Conservation (phyloP, 139 green algal species). For the Closterium sp. region DNA sequence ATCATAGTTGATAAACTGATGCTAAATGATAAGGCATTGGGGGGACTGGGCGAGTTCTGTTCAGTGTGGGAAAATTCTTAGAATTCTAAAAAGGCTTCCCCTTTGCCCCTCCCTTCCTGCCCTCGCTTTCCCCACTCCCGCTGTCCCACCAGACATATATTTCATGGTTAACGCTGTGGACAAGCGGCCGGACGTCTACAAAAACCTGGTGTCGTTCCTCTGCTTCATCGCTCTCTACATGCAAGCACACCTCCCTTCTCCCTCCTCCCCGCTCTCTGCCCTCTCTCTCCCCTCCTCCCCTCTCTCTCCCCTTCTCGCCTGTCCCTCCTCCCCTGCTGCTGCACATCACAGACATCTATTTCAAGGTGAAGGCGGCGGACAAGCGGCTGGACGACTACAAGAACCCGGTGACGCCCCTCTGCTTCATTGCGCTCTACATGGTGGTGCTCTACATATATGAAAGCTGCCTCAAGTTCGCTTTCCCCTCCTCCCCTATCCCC, state of each 20-base stretch:
- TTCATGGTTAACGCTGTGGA: conserved; percentile 12
- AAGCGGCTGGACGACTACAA: conserved; percentile 67
- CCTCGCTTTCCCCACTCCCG: too few species aligned
- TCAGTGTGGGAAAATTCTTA: too few species aligned
- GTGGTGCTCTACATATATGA: conserved; percentile 67
- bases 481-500: not conserved
- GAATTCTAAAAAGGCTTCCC: too few species aligned
- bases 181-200: conserved; percentile 65
- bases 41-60: too few species aligned
- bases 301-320: not conserved
- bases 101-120: too few species aligned
- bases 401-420: conserved; percentile 68
- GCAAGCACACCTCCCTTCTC: too few species aligned
- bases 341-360: not conserved
- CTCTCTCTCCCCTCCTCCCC: not conserved
- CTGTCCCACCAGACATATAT: conserved; percentile 9
- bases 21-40: too few species aligned
- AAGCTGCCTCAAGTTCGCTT: not conserved
- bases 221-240: conserved; percentile 66
- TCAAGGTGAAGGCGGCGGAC: conserved; percentile 12
- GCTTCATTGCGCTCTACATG: conserved; percentile 69
- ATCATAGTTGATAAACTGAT: too few species aligned
- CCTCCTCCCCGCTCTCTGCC: too few species aligned
- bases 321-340: too few species aligned
- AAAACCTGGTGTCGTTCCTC: conserved; percentile 70